Evolutionary conservation across 352 stramenopile species (phyloP), one percentile per base, ranked within the genome.

Genomic region (Globisporangium spinosum): DNA sequence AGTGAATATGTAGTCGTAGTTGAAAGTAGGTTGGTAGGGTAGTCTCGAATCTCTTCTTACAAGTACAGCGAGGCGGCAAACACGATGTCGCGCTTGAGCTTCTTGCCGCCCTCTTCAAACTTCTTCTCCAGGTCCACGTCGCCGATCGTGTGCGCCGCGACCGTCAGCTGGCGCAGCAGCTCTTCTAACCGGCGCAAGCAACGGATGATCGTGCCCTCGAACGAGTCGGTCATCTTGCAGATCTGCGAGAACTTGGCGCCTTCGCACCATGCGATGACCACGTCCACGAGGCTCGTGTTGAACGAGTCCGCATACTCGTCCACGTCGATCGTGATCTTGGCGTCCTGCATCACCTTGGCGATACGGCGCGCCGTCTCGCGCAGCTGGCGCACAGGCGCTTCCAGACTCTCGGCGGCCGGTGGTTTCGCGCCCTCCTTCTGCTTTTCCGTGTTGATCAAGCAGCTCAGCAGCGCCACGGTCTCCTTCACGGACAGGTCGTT

Each of bases 61-160:
- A 99, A 75, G 73, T 99, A 99, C 34, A 99, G 82, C 45, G 96
- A 99, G 58, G 94, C 97, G n/a, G 91, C 97, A 89, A 99, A 99
- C 13, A 99, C 97, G 78, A 99, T 99, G 73, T 99, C 98, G 61
- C 98, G 92, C 79, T 98, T 98, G 72, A 99, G 96, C 65, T 98
- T 95, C 73, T 98, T 97, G 70, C 94, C 89, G 53, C 95, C 97
- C 67, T 98, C 94, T 38, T 98, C 93, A 70, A 99, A 99, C 78
- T 99, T 99, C 56, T 95, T 90, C 80, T 98, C 89, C 3, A 99
- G 85, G 69, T 98, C 95, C 25, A 97, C 80, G 74, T 99, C 98
- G 13, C 98, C 98, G 67, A 99, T 99, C 35, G 95, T 95, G 75
- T 98, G 93, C 15, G 96, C 89, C n/a, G 97, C 97, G 63, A 90